These are phyloP conservation scores for Aspergillus quadricinctus DNA, from an alignment of 2,329 filamentous ascomycete genomes.

Conservation along the genomic window DNA sequence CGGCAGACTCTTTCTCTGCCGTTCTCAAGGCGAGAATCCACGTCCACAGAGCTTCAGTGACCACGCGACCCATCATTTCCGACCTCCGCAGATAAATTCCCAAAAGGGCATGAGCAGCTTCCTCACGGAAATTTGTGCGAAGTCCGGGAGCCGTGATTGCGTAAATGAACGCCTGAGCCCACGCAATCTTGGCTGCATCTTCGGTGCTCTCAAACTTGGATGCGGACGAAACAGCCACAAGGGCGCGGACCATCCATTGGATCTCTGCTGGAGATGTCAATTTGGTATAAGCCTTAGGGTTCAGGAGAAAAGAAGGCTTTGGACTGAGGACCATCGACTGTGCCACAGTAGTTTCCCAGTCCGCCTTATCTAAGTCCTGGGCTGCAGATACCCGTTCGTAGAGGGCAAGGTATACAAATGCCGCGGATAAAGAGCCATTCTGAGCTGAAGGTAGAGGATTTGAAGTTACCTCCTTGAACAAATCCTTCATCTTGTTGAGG, in stretches of 20 bases:
- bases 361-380: constrained; percentile 50
- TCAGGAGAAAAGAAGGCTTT: constrained; percentile 84
- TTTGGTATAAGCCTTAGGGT: constrained; percentile 79
- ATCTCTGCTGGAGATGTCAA: constrained; percentile 70
- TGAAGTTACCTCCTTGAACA: constrained; percentile 70
- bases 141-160: constrained; percentile 62
- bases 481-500: constrained; percentile 52
- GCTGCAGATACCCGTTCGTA: constrained; percentile 51
- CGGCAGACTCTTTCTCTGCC: constrained; percentile 74
- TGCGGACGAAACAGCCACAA: constrained; percentile 57
- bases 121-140: constrained; percentile 59
- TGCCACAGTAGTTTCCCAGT: constrained; percentile 50
- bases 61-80: constrained; percentile 54
- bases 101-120: constrained; percentile 59
- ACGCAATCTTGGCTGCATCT: constrained; percentile 55
- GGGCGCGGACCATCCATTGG: constrained; percentile 68
- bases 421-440: constrained; percentile 74
- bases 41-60: constrained; percentile 72
- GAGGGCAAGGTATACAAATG: constrained; percentile 68
- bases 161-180: constrained; percentile 84
- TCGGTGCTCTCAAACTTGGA: constrained; percentile 50
- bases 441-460: constrained; percentile 78
- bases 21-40: constrained; percentile 66
- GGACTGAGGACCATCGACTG: constrained; percentile 67
- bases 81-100: constrained; percentile 60